Conservation (phyloP, 2,329 filamentous ascomycete genomes). For the Nemania sp. region DNA sequence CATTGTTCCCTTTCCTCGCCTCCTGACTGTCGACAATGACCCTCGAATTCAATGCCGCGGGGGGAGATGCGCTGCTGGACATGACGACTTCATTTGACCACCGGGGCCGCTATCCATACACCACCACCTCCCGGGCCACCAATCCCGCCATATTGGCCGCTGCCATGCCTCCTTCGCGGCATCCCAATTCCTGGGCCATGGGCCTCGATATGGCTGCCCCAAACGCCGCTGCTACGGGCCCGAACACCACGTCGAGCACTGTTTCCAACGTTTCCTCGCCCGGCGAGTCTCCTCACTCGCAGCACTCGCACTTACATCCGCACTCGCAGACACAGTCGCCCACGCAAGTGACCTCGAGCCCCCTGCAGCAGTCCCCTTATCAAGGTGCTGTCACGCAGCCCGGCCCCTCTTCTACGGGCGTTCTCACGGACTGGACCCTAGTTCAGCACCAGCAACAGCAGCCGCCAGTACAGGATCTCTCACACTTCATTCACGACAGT, state of each 20-base stretch:
- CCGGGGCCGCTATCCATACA: conserved; percentile 60
- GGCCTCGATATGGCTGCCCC: conserved; percentile 54
- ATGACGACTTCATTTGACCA: conserved; percentile 59
- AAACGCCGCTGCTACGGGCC: conserved; percentile 38
- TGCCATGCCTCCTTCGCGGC: conserved; percentile 47
- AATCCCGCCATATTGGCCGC: conserved; percentile 45
- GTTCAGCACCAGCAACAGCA: conserved; percentile 58
- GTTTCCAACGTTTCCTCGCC: conserved; percentile 52
- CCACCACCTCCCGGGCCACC: conserved; percentile 48
- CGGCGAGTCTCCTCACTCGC: conserved; percentile 52
- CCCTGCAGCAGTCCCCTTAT: conserved; percentile 59
- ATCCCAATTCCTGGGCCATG: conserved; percentile 54
- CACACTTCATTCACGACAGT: conserved; percentile 60
- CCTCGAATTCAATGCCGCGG: conserved; percentile 63
- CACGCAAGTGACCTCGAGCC: conserved; percentile 56
- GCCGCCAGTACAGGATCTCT: conserved; percentile 51
- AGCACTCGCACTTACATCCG: conserved; percentile 46
- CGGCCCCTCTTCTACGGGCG: conserved; percentile 48
- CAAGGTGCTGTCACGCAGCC: conserved; percentile 53
- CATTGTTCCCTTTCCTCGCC: conserved; percentile 40
- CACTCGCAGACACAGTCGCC: conserved; percentile 52
- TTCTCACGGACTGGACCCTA: conserved; percentile 66
- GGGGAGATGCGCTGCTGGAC: conserved; percentile 64
- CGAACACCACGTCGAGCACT: conserved; percentile 47
- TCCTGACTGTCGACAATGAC: conserved; percentile 51